Base-by-base conservation (phyloP, 129 eudicot species). In the Tagetes patula region DNA sequence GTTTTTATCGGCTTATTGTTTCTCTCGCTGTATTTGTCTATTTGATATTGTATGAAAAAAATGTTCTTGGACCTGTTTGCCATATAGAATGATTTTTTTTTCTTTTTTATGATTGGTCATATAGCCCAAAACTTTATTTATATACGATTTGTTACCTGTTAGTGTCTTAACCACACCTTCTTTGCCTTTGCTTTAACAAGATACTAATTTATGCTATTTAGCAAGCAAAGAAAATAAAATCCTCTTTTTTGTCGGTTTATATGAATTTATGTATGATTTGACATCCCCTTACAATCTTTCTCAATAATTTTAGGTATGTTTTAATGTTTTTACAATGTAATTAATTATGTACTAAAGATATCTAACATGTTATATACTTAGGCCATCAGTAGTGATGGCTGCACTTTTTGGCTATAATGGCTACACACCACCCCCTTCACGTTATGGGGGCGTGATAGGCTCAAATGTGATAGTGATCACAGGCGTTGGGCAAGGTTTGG, bases 101-200 rank as follows among this genome's bases (percentile, higher is more conserved):
- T 12, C 53, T 6, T 56, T 27, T 49, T 69, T 50, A 11, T 50
- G 9, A n/a, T 48, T 52, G 2, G 39, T 70, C 64, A 13, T 52
- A 52, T 34, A 39, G 36, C 31, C 53, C 12, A 8, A 41, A 6
- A 20, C 27, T 20, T 20, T 20, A 20, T 2, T 59, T 8, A 13
- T 3, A 30, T 54, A 31, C 32, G 58, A 46, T 50, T 48, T 63
- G 33, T 36, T 36, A 42, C 47, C 1, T 74, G 4, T 48, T 38
- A 0, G 33, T 39, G 54, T 39, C 41, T 49, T 12, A 62, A 3
- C 4, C 67, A 12, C 60, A 37, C 33, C 31, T 47, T 49, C 10
- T 63, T 63, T 71, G 53, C 75, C 20, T 71, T 27, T 71, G 47
- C 36, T 33, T 73, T 43, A 48, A 72, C 5, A 71, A 20, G 30